Evolutionary conservation across 352 stramenopile species (phyloP).

Genomic region (Pythium chondricola): DNA sequence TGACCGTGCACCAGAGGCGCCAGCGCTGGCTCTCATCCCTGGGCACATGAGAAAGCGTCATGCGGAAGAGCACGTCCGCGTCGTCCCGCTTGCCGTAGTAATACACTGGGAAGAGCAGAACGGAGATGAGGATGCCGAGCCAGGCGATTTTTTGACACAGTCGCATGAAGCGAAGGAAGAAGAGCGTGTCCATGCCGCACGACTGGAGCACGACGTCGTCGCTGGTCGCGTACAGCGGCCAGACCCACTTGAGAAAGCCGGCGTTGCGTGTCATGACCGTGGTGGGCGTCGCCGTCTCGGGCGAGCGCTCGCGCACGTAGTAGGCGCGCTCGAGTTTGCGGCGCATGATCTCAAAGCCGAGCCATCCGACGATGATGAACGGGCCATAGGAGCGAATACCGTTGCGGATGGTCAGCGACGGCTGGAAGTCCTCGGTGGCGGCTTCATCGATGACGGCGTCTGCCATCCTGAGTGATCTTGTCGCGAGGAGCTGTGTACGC

Average conservation of each 20-base stretch:
- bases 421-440: conserved; percentile 36
- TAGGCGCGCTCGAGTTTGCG: conserved; percentile 55
- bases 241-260: conserved; percentile 48
- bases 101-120: conserved; percentile 73
- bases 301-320: conserved; percentile 60
- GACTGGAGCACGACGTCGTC: conserved; percentile 66
- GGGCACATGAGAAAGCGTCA: conserved; percentile 63
- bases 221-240: conserved; percentile 42
- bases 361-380: conserved; percentile 56
- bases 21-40: conserved; percentile 33
- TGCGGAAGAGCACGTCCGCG: conserved; percentile 40
- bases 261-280: conserved; percentile 30
- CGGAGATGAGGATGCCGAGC: conserved; percentile 52
- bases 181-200: conserved; percentile 77
- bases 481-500: neutral
- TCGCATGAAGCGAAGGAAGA: conserved; percentile 70
- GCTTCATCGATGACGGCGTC: conserved; percentile 4
- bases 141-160: conserved; percentile 66
- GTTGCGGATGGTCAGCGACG: conserved; percentile 56
- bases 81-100: conserved; percentile 36
- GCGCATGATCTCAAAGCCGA: conserved; percentile 60
- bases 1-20: conserved; percentile 62
- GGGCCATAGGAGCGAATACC: conserved; percentile 60
- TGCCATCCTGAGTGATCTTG: neutral
- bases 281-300: conserved; percentile 41